Evolutionary conservation across 2,329 filamentous ascomycete genomes (phyloP).

Genomic region (Monosporascus sp.): DNA sequence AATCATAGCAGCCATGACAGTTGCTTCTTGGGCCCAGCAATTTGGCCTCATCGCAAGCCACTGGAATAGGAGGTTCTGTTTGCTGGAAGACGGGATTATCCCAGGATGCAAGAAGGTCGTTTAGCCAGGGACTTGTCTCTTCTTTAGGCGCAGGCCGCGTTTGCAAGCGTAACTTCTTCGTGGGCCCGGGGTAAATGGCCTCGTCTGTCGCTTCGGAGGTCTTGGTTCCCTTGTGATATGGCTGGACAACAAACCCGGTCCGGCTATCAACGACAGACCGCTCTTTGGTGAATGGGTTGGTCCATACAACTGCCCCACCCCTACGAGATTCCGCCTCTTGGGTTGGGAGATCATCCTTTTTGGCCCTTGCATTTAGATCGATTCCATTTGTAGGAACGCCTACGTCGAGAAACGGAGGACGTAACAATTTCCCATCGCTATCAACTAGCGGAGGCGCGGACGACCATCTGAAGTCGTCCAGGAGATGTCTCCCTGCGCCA

Average conservation of each 20-base stretch:
- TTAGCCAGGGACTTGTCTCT: constrained; percentile 47
- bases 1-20: constrained; percentile 6
- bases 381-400: constrained; percentile 1
- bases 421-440: constrained; percentile 17
- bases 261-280: constrained; percentile 46
- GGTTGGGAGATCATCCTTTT: not conserved
- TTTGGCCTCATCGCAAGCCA: constrained; percentile 24
- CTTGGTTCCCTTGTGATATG: constrained; percentile 20
- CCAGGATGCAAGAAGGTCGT: constrained; percentile 60
- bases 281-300: constrained; percentile 54
- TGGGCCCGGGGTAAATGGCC: constrained; percentile 13
- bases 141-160: constrained; percentile 7
- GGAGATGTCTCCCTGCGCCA: not conserved
- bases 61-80: constrained; percentile 41
- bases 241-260: constrained; percentile 44
- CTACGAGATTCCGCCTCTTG: constrained; percentile 20
- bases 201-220: constrained; percentile 26
- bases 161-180: constrained; percentile 11
- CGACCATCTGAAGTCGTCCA: not conserved
- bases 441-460: constrained; percentile 15
- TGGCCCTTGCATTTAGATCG: constrained; percentile 2
- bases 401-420: constrained; percentile 17
- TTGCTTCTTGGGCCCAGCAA: constrained; percentile 12
- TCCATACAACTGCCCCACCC: constrained; percentile 47
- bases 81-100: constrained; percentile 70